These are phyloP conservation scores for Ganoderma sp. DNA, from an alignment of 1,284 basidiomycete species.

Conservation along the genomic window DNA sequence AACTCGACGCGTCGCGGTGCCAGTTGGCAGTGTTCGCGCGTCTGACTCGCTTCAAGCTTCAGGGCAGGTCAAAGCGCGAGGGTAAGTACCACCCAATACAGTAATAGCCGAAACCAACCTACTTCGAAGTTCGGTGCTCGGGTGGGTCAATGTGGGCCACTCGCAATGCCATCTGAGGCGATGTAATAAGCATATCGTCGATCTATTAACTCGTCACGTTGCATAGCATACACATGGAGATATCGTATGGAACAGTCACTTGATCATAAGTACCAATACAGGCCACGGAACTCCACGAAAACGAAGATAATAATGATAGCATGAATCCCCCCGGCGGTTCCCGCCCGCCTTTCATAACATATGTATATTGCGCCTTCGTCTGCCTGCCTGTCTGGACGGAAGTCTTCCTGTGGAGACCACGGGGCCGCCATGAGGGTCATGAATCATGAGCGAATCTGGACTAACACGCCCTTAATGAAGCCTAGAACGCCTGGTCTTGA, in stretches of 20 bases:
- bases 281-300: neutral
- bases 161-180: neutral
- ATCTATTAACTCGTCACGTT: neutral
- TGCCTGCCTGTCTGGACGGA: neutral
- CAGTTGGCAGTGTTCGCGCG: no score
- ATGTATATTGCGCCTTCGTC: neutral
- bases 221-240: neutral
- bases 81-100: no score
- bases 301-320: neutral
- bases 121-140: no score
- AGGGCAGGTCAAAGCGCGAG: no score
- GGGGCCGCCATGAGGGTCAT: neutral
- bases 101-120: no score
- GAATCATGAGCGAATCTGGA: neutral
- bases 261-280: neutral
- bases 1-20: no score
- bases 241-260: neutral
- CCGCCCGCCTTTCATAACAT: neutral
- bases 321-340: neutral
- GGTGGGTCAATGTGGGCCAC: no score
- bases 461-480: neutral
- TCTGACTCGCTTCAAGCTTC: no score
- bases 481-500: constrained; percentile 2
- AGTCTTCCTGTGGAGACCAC: neutral
- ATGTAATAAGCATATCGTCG: neutral